Conservation (phyloP, 1,284 basidiomycete species). For the Cryptococcus sp. region DNA sequence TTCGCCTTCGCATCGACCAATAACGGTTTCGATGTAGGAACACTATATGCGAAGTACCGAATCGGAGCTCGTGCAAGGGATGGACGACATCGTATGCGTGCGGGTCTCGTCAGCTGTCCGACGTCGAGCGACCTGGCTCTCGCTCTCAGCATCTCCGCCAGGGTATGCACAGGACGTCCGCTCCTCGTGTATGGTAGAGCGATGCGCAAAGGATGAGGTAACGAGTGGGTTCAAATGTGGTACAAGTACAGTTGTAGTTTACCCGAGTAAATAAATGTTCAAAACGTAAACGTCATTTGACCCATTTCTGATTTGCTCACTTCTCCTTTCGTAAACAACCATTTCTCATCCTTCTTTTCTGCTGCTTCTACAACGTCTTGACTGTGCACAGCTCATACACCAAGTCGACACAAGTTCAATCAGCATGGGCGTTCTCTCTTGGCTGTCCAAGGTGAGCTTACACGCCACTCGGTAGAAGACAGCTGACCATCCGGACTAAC, state of each 20-base stretch:
- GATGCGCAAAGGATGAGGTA: too few relatives aligned
- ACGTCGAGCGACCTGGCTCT: conserved; percentile 13
- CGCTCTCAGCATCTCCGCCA: conserved; percentile 13
- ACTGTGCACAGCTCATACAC: not conserved
- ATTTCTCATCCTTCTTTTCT: not conserved
- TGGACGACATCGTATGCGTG: conserved; percentile 28
- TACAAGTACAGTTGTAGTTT: not conserved
- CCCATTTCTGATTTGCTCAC: too few relatives aligned
- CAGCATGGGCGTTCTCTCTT: conserved; percentile 47
- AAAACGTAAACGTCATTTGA: too few relatives aligned
- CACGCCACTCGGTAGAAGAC: not conserved
- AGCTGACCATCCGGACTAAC: not conserved
- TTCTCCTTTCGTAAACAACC: not conserved
- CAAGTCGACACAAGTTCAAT: not conserved
- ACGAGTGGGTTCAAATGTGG: too few relatives aligned
- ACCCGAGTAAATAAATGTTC: too few relatives aligned
- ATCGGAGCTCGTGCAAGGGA: conserved; percentile 1
- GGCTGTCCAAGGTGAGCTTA: conserved; percentile 36
- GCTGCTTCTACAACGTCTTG: not conserved
- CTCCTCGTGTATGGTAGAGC: too few relatives aligned
- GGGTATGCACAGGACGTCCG: too few relatives aligned
- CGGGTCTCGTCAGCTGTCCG: conserved; percentile 21
- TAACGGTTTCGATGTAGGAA: not conserved
- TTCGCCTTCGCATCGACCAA: not conserved
- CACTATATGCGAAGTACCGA: conserved; percentile 9